Evolutionary conservation across 2,329 filamentous ascomycete species (phyloP), one percentile per base, ranked within the genome.

Genomic region (Apiospora aurea): DNA sequence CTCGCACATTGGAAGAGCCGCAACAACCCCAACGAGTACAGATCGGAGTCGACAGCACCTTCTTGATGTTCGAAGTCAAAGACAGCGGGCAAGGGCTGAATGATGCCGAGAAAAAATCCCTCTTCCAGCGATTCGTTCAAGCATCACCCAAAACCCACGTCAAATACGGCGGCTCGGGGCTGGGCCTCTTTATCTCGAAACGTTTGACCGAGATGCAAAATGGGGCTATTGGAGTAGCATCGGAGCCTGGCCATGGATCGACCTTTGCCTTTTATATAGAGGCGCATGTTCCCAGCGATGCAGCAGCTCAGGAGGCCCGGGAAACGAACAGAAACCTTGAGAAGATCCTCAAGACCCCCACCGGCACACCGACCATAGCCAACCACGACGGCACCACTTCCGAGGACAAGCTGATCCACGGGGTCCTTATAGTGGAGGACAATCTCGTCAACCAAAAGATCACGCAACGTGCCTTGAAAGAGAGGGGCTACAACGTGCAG

Each of bases 241-340:
- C 91, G 0, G 84, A 88, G 71, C 86, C 89, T 69, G 92, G 90
- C 14, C 84, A 88, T 57, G 93, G 93, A 38, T 93, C 90, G 79
- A 93, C 89, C 0, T 94, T 94, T 80, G 90, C 88, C 26, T 94
- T 95, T 78, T 94, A 93, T 78, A 88, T 94, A 79, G 91, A 91
- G 41, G 75, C 75, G 16, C 73, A 83, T 73, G 76, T 83, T 1
- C 86, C 86, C 1, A 83, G 79, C 24, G 80, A 81, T 10, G 79
- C 76, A 4, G 80, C 85, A 5, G 78, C 81, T 26, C 81, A 79
- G 34, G 85, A 87, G 67, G 83, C 84, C 4, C 74, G 83, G 67
- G 80, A 70, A 51, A 67, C 51, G n/a, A 70, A 70, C 53, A 34
- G 57, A 14, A 67, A 70, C 16, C 69, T 64, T 7, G 69, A 64